Conservation (phyloP, 2,329 filamentous ascomycete genomes). For the Emmonsiellopsis sp. region DNA sequence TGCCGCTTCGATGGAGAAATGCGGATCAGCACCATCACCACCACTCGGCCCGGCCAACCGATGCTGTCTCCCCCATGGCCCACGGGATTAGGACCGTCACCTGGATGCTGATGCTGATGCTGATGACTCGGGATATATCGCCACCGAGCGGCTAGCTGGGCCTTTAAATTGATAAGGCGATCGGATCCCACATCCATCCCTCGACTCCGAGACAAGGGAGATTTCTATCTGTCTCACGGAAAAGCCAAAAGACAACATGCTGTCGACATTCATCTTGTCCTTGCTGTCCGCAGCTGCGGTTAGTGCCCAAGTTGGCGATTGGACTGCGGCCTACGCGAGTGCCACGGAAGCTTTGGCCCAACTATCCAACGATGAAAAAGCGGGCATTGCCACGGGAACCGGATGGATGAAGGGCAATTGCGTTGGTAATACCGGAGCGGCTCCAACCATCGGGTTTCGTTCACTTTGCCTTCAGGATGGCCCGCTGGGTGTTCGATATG, state of each 20-base stretch:
- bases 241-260: neutral
- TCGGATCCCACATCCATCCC: neutral
- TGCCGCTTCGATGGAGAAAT: too few species aligned
- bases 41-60: neutral
- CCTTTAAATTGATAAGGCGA: too few species aligned
- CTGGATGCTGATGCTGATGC: too few species aligned
- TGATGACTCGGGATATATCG: too few species aligned
- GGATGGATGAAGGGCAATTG: conserved; percentile 18
- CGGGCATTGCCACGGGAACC: conserved; percentile 17
- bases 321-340: neutral
- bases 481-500: conserved; percentile 49
- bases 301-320: neutral
- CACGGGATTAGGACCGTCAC: too few species aligned
- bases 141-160: too few species aligned
- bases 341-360: neutral
- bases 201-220: neutral
- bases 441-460: conserved; percentile 18
- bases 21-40: too few species aligned
- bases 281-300: neutral
- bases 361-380: conserved; percentile 11
- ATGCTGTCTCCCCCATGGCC: neutral
- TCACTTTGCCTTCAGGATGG: conserved; percentile 22
- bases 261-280: neutral
- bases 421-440: conserved; percentile 20
- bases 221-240: neutral